A percentile compares a stretch with the other conserved stretches of the same genome.
These are phyloP conservation scores for Rhodomyrtus tomentosa DNA, from an alignment of 345 rosid genomes.

Conservation along the genomic window DNA sequence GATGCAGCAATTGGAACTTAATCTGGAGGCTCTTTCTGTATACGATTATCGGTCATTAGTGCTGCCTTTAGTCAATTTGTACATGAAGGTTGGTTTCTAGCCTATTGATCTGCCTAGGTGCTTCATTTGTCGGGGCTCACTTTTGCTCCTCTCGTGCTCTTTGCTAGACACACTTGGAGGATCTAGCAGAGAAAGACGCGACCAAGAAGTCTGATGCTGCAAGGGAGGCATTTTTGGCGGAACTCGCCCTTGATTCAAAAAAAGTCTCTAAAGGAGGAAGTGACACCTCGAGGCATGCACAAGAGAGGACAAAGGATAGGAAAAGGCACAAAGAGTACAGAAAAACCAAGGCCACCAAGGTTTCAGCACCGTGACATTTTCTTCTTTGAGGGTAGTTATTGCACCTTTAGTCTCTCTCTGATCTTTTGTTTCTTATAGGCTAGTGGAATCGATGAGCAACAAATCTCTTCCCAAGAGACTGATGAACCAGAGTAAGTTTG, in stretches of 20 bases:
- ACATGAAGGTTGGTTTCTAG: conserved; percentile 59
- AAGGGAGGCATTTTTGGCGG: conserved; percentile 88
- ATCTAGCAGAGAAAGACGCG: conserved; percentile 89
- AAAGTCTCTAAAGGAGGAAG: conserved; percentile 51
- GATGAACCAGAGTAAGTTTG: conserved; percentile 42
- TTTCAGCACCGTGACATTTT: conserved; percentile 4
- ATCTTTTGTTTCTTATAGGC: conserved; percentile 27
- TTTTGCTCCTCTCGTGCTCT: conserved; percentile 1
- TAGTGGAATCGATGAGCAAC: conserved; percentile 32
- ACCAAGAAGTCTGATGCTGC: conserved; percentile 97
- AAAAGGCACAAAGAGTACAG: conserved; percentile 60
- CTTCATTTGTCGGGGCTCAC: conserved; percentile 1
- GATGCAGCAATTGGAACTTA: conserved; percentile 81
- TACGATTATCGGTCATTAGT: conserved; percentile 57
- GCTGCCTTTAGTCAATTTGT: conserved; percentile 67
- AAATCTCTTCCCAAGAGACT: conserved; percentile 25
- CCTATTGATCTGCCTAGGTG: not conserved
- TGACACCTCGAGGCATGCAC: conserved; percentile 41
- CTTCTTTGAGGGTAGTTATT: not conserved
- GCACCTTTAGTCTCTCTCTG: not conserved
- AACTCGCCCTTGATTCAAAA: conserved; percentile 86
- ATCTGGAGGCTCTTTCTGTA: conserved; percentile 62
- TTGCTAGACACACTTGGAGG: conserved; percentile 71
- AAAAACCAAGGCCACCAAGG: conserved; percentile 75
- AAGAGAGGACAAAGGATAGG: conserved; percentile 79